phyloP scores from a whole-genome alignment of 208 protist genomes.

The Leishmania tropica region DNA sequence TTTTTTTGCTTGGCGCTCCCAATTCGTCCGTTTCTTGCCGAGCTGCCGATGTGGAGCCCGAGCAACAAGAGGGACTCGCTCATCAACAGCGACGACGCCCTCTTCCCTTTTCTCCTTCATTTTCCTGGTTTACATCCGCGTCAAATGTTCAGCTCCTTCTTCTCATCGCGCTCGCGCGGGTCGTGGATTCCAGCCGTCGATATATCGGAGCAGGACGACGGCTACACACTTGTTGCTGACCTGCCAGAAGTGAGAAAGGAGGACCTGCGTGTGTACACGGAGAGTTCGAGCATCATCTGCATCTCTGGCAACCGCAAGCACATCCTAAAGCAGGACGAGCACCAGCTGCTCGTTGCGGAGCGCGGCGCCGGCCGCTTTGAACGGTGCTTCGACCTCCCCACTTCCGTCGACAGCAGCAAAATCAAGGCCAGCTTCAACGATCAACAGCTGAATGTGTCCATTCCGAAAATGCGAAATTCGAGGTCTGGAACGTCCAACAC shows the following conservation, averaged over 20 bases:
- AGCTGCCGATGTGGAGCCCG: not conserved
- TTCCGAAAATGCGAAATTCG: slow-evolving; percentile 44
- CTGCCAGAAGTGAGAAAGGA: slow-evolving; percentile 77
- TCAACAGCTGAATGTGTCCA: slow-evolving; percentile 51
- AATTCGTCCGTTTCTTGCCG: not conserved
- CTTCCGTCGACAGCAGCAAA: slow-evolving; percentile 31
- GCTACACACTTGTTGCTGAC: slow-evolving; percentile 68
- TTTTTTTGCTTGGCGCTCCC: not conserved
- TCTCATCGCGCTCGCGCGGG: slow-evolving; percentile 53
- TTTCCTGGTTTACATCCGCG: not conserved
- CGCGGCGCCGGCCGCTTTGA: slow-evolving; percentile 70
- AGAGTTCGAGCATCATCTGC: slow-evolving; percentile 56
- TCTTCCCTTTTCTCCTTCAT: slow-evolving; percentile 17
- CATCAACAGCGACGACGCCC: not conserved
- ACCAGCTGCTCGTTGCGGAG: slow-evolving; percentile 47
- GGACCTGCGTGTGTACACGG: slow-evolving; percentile 69
- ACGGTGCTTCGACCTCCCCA: slow-evolving; percentile 72
- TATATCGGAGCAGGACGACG: slow-evolving; percentile 54
- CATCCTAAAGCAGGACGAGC: slow-evolving; percentile 37
- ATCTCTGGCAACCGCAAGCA: slow-evolving; percentile 67
- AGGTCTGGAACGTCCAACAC: slow-evolving; percentile 20
- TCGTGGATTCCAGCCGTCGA: slow-evolving; percentile 82
- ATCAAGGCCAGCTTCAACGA: slow-evolving; percentile 65
- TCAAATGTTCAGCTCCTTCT: slow-evolving; percentile 46
- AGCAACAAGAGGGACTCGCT: slow-evolving; percentile 11